Base-by-base conservation (phyloP, 225 moss, liverwort and hornwort genomes). In the Physcomitrium patens region DNA sequence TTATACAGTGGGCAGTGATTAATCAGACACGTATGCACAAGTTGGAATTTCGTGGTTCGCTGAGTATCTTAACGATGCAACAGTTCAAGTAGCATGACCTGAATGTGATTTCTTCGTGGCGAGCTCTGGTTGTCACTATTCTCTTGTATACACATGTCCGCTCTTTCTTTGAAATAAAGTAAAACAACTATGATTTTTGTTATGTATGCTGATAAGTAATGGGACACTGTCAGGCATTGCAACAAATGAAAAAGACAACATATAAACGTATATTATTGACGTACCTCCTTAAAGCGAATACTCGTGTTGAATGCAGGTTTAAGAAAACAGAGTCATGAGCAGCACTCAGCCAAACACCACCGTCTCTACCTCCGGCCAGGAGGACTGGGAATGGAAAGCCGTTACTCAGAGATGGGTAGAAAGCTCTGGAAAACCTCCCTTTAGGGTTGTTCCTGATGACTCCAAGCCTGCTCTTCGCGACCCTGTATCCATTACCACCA, bases 381-480 rank as follows among this genome's bases (percentile, higher is more conserved):
- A 52, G 58, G 78, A 80, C 42, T 83, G 83, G 80, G 81, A 86
- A 28, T 86, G 85, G 85, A 83, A 83, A 71, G 63, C 76, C 27
- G 81, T 81, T 17, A 83, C 81, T 14, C 81, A 86, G 80, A 83
- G 78, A 83, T 88, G 88, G 88, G 80, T 88, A 2, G 79, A 81
- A 64, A 79, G 71, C 71, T 76, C 81, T 49, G 81, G 88, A 74
- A 89, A 89, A 50, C 85, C 83, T 1, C 78, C 59, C 19, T 89
- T 89, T 51, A 67, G 83, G 67, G 80, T 78, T 52, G 88, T 89
- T 6, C 80, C 81, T 0, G 88, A 88, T 61, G 88, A 88, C 78
- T 78, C 88, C 12, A 88, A 88, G 83, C 88, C 85, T 67, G 81
- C 76, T 60, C 78, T 88, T 24, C 88, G 88, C 22, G 88, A 88